Evolutionary conservation across 768 basidiomycete species (phyloP).

Genomic region (Mycena polygramma): DNA sequence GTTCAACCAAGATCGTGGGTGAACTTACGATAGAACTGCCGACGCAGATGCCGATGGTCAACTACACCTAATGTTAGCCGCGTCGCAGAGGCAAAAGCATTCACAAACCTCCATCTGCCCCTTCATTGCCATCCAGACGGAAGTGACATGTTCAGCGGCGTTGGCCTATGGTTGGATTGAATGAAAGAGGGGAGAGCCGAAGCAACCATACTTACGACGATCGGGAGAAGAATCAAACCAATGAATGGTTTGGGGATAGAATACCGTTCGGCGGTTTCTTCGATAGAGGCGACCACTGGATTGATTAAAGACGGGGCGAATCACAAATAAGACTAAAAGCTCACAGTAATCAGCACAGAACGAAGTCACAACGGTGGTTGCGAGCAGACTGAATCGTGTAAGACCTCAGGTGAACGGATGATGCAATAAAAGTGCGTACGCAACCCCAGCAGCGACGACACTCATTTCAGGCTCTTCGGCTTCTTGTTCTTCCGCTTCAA

Average conservation of each 20-base stretch:
- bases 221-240: conserved; percentile 87
- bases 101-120: conserved; percentile 60
- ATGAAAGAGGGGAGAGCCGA: neutral
- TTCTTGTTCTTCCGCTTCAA: conserved; percentile 57
- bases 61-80: conserved; percentile 49
- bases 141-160: conserved; percentile 88
- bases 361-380: conserved; percentile 83
- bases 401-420: neutral
- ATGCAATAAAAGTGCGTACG: conserved; percentile 53
- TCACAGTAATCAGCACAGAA: conserved; percentile 91
- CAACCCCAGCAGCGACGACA: conserved; percentile 70
- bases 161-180: conserved; percentile 63
- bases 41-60: conserved; percentile 83
- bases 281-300: conserved; percentile 90
- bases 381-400: conserved; percentile 64
- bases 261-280: conserved; percentile 88
- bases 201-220: conserved; percentile 70
- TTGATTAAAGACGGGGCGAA: conserved; percentile 42
- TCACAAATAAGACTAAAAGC: conserved; percentile 44
- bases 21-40: conserved; percentile 82
- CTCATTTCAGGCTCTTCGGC: conserved; percentile 74
- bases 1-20: neutral
- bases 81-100: neutral
- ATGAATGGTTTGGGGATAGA: conserved; percentile 88
- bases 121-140: conserved; percentile 92